Evolutionary conservation across 495 filamentous ascomycete genomes (phyloP).

Genomic region (Endocarpon pusillum): DNA sequence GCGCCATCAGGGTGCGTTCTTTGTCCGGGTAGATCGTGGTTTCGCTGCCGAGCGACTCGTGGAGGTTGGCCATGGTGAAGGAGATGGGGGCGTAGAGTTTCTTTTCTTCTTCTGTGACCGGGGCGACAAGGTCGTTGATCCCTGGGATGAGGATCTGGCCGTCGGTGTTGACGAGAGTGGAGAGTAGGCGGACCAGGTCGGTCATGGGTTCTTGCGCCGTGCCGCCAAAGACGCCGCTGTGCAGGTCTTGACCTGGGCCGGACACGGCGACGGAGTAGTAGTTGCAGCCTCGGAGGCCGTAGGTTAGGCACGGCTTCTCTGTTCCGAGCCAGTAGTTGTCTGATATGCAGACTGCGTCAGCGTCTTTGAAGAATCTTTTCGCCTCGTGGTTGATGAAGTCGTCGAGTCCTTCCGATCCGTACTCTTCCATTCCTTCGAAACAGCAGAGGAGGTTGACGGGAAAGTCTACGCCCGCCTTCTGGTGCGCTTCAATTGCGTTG

Average conservation of each 20-base stretch:
- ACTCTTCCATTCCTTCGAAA: slow-evolving; percentile 99
- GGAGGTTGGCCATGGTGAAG: slow-evolving; percentile 88
- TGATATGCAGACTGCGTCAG: slow-evolving; percentile 93
- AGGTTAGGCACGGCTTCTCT: slow-evolving; percentile 93
- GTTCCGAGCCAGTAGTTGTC: slow-evolving; percentile 99
- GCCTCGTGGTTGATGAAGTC: slow-evolving; percentile 81
- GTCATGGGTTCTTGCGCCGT: slow-evolving; percentile 97
- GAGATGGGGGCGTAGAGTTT: slow-evolving; percentile 67
- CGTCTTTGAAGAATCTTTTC: slow-evolving; percentile 82
- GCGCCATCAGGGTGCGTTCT: slow-evolving; percentile 79
- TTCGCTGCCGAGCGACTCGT: slow-evolving; percentile 74
- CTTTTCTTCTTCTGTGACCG: slow-evolving; percentile 72
- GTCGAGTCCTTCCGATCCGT: slow-evolving; percentile 90
- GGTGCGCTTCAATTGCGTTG: slow-evolving; percentile 93
- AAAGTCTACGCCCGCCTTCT: slow-evolving; percentile 82
- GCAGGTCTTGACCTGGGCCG: slow-evolving; percentile 83
- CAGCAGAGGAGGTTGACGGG: slow-evolving; percentile 98
- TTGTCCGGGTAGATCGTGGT: slow-evolving; percentile 74
- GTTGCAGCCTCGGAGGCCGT: slow-evolving; percentile 92
- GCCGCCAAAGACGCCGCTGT: slow-evolving; percentile 92
- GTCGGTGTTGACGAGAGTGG: slow-evolving; percentile 65
- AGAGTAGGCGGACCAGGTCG: slow-evolving; percentile 68
- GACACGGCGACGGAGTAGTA: slow-evolving; percentile 84
- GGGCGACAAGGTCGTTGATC: slow-evolving; percentile 78
- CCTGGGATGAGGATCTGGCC: slow-evolving; percentile 85